Conservation (phyloP, 2,329 filamentous ascomycete genomes). For the Cercospora sp. region DNA sequence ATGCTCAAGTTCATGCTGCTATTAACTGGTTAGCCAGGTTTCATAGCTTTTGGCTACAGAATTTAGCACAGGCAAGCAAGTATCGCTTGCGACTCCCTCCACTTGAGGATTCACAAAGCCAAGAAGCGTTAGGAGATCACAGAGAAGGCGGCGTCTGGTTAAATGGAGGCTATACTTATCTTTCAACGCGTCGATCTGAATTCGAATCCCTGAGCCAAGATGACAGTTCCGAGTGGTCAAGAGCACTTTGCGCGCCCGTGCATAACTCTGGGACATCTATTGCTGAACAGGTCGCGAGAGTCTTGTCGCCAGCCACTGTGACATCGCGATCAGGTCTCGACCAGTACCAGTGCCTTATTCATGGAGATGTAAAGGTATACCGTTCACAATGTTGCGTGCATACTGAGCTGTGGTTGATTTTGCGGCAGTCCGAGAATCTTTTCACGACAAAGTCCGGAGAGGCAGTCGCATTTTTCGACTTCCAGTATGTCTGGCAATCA, state of each 20-base stretch:
- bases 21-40: conserved; percentile 65
- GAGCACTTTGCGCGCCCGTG: conserved; percentile 49
- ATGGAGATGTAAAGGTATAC: conserved; percentile 63
- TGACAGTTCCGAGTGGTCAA: conserved; percentile 57
- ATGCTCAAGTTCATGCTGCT: conserved; percentile 54
- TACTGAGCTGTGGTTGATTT: neutral
- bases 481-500: conserved; percentile 55
- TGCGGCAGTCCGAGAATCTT: conserved; percentile 60
- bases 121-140: neutral
- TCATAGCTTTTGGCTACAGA: conserved; percentile 57
- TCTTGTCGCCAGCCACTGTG: conserved; percentile 49
- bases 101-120: conserved; percentile 50
- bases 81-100: conserved; percentile 55
- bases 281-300: conserved; percentile 53
- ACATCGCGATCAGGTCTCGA: conserved; percentile 24
- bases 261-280: conserved; percentile 32
- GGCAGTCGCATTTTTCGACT: conserved; percentile 65
- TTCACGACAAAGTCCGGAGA: conserved; percentile 56
- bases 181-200: conserved; percentile 62
- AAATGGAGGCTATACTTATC: conserved; percentile 65
- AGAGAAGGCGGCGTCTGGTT: conserved; percentile 50
- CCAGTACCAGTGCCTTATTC: conserved; percentile 58
- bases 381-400: neutral
- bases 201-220: conserved; percentile 53
- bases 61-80: conserved; percentile 33